A percentile compares a stretch with the other conserved stretches of the same genome.
Conservation (phyloP, 2,329 filamentous ascomycete genomes). For the Xylariales sp. region DNA sequence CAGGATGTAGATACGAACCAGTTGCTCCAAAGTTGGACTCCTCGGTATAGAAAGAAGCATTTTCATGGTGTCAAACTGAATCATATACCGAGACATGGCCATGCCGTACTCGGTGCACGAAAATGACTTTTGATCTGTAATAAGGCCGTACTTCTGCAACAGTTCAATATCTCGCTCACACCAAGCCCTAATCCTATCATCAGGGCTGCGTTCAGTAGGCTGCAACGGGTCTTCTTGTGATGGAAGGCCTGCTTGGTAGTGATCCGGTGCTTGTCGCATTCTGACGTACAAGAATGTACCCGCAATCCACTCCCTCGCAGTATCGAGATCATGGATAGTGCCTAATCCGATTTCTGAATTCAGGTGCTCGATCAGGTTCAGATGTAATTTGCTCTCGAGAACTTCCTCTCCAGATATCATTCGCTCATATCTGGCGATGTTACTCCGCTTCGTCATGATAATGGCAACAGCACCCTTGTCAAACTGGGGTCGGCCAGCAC, state of each 20-base stretch:
- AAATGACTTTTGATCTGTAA: slow-evolving; percentile 46
- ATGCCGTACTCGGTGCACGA: slow-evolving; percentile 68
- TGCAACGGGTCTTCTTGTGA: not conserved
- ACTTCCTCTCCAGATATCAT: slow-evolving; percentile 70
- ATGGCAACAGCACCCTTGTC: slow-evolving; percentile 72
- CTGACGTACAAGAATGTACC: slow-evolving; percentile 77
- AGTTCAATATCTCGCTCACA: slow-evolving; percentile 64
- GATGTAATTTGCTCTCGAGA: slow-evolving; percentile 74
- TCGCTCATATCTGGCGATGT: slow-evolving; percentile 62
- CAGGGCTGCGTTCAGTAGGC: slow-evolving; percentile 40
- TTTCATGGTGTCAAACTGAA: slow-evolving; percentile 78
- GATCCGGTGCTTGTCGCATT: slow-evolving; percentile 62
- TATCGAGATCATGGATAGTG: slow-evolving; percentile 59
- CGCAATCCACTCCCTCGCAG: slow-evolving; percentile 69
- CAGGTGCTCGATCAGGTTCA: slow-evolving; percentile 76
- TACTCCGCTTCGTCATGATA: slow-evolving; percentile 70
- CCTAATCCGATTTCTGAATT: slow-evolving; percentile 80
- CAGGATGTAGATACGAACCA: no score
- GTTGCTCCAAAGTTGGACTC: slow-evolving; percentile 58
- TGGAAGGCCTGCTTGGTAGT: slow-evolving; percentile 51
- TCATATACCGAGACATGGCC: slow-evolving; percentile 79
- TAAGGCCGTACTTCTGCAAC: slow-evolving; percentile 56
- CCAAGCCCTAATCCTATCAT: slow-evolving; percentile 64
- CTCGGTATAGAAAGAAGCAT: slow-evolving; percentile 58
- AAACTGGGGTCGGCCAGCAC: slow-evolving; percentile 80